Evolutionary conservation across 2,329 filamentous ascomycete genomes (phyloP).

Genomic region (Fusarium avenaceum): DNA sequence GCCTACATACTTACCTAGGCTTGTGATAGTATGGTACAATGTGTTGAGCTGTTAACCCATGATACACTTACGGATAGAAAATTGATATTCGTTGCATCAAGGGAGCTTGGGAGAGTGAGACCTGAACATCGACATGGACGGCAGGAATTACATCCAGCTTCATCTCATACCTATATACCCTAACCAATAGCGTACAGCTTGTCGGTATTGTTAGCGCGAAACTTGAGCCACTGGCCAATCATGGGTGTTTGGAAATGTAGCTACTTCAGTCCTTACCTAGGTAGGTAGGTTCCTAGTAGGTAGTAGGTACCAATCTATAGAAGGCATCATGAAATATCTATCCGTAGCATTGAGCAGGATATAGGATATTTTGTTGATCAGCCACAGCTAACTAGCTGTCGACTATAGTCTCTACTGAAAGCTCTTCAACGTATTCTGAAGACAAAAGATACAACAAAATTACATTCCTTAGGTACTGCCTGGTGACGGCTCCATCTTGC

Average conservation of each 20-base stretch:
- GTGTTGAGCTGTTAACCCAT: not conserved
- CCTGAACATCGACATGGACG: not conserved
- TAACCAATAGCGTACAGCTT: slow-evolving; percentile 19
- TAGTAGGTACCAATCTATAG: not conserved
- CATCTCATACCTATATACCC: not conserved
- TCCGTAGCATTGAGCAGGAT: not conserved
- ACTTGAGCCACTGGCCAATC: slow-evolving; percentile 13
- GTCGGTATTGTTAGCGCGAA: slow-evolving; percentile 6
- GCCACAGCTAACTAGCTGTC: not conserved
- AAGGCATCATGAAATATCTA: not conserved
- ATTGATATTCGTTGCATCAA: slow-evolving; percentile 2
- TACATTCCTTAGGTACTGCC: too few relatives aligned
- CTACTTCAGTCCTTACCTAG: not conserved
- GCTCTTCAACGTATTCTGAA: not conserved
- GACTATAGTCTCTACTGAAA: not conserved
- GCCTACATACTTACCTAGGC: not conserved
- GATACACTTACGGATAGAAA: not conserved
- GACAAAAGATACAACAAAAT: not conserved
- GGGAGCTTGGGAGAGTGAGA: slow-evolving; percentile 8
- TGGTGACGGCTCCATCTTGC: not conserved
- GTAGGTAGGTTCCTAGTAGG: too few relatives aligned
- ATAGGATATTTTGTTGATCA: not conserved
- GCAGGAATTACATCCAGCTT: not conserved
- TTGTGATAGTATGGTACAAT: not conserved
- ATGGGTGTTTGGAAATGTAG: not conserved